These are phyloP conservation scores for Aspergillus japonicus DNA, from an alignment of 2,329 filamentous ascomycete genomes.

Conservation along the genomic window DNA sequence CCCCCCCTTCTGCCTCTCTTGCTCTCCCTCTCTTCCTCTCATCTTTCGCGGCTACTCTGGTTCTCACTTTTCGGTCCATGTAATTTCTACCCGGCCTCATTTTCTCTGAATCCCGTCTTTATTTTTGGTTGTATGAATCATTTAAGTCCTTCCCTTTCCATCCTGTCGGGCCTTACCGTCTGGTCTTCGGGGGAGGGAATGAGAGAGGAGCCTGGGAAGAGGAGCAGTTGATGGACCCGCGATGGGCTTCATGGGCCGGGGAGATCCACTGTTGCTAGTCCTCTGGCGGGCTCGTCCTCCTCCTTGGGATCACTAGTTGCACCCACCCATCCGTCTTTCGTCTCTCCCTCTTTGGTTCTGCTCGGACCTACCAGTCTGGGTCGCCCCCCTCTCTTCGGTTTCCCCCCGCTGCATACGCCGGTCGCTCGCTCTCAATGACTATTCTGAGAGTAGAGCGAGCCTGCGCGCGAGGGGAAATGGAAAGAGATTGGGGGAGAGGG, in stretches of 20 bases:
- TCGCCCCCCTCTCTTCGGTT: conserved; percentile 16
- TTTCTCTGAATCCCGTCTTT: not conserved
- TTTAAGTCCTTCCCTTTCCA: not conserved
- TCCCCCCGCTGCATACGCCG: conserved; percentile 8
- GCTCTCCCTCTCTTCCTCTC: not conserved
- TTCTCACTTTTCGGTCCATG: not conserved
- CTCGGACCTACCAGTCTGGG: conserved; percentile 21
- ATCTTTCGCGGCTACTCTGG: not conserved
- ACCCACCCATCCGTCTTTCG: conserved; percentile 16
- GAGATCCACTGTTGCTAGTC: conserved; percentile 21
- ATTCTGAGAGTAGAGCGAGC: not conserved
- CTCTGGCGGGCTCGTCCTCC: conserved; percentile 18
- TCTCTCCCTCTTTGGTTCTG: conserved; percentile 18
- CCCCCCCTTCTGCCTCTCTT: not conserved
- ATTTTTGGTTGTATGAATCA: not conserved
- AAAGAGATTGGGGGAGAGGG: not conserved
- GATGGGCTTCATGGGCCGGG: conserved; percentile 17
- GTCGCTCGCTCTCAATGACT: conserved; percentile 14
- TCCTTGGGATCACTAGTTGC: conserved; percentile 28
- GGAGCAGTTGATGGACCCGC: conserved; percentile 16
- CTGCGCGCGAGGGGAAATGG: not conserved
- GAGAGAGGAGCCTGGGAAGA: not conserved
- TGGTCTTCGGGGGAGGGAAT: not conserved
- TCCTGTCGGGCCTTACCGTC: conserved; percentile 3
- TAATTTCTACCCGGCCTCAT: not conserved